Evolutionary conservation across 2,329 filamentous ascomycete species (phyloP).

Genomic region (Paradendryphiella salina): DNA sequence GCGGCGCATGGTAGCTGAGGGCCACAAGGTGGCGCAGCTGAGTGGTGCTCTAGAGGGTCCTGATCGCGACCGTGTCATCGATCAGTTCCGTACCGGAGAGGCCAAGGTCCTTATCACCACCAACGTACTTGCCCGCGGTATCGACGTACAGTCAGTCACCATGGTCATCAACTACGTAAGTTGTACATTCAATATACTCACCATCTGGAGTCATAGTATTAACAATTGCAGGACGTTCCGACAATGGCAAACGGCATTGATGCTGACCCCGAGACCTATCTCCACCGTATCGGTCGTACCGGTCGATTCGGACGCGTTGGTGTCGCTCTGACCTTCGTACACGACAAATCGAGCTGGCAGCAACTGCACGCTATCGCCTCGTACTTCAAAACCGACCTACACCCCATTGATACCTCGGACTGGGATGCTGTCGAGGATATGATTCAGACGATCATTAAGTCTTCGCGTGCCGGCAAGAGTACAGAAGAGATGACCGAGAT

Average conservation of each 20-base stretch:
- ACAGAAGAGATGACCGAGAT: slow-evolving; percentile 46
- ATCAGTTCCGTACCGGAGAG: slow-evolving; percentile 80
- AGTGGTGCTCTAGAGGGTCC: slow-evolving; percentile 84
- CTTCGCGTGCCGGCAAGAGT: slow-evolving; percentile 47
- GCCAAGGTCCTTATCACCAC: slow-evolving; percentile 98
- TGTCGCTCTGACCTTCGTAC: slow-evolving; percentile 93
- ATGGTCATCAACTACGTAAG: slow-evolving; percentile 95
- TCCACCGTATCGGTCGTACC: slow-evolving; percentile 96
- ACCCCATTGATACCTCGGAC: slow-evolving; percentile 79
- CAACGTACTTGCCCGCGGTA: slow-evolving; percentile 93
- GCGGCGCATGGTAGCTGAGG: slow-evolving; percentile 80
- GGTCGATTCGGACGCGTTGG: slow-evolving; percentile 96
- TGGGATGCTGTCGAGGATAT: slow-evolving; percentile 88
- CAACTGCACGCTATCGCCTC: slow-evolving; percentile 78
- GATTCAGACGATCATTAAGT: slow-evolving; percentile 67
- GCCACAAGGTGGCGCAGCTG: slow-evolving; percentile 87
- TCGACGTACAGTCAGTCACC: slow-evolving; percentile 87
- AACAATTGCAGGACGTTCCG: slow-evolving; percentile 56
- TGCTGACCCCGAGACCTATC: slow-evolving; percentile 91
- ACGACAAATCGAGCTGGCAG: slow-evolving; percentile 78
- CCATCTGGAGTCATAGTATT: slow-evolving; percentile 9
- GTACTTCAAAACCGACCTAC: slow-evolving; percentile 79
- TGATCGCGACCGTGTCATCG: slow-evolving; percentile 81
- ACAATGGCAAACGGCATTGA: slow-evolving; percentile 60
- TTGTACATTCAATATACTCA: background rate